Conservation (phyloP, 306 rosid species). For the Bauhinia variegata region DNA sequence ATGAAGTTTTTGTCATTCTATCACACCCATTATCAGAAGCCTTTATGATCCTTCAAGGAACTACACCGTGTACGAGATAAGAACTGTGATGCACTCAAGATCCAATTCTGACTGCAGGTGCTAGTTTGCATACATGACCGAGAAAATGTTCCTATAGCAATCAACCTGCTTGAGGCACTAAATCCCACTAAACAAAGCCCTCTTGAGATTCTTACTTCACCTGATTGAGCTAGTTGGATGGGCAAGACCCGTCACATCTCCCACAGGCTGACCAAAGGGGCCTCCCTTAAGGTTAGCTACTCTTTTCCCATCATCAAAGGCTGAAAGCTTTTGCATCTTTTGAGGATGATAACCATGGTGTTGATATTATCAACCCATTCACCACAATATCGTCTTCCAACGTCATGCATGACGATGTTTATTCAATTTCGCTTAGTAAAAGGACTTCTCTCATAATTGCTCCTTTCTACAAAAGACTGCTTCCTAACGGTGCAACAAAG, state of each 20-base stretch:
- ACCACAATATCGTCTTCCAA: conserved; percentile 35
- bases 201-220: conserved; percentile 35
- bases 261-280: conserved; percentile 6
- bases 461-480: conserved; percentile 32
- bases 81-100: conserved; percentile 31
- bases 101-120: conserved; percentile 18
- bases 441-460: conserved; percentile 29
- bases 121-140: conserved; percentile 40
- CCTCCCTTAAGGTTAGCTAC: background rate
- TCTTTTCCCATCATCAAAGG: conserved; percentile 33
- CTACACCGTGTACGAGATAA: conserved; percentile 27
- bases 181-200: conserved; percentile 37
- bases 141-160: conserved; percentile 28
- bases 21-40: conserved; percentile 25
- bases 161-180: conserved; percentile 46
- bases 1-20: conserved; percentile 23
- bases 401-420: conserved; percentile 43
- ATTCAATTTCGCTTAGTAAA: conserved; percentile 37
- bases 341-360: conserved; percentile 19
- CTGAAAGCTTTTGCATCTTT: conserved; percentile 39
- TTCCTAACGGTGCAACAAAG: conserved; percentile 15
- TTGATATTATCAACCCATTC: conserved; percentile 32
- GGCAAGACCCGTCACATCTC: conserved; percentile 32
- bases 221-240: conserved; percentile 39
- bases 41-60: conserved; percentile 46